Conservation (phyloP, 2,329 filamentous ascomycete genomes). For the Lasiodiplodia theobromae region DNA sequence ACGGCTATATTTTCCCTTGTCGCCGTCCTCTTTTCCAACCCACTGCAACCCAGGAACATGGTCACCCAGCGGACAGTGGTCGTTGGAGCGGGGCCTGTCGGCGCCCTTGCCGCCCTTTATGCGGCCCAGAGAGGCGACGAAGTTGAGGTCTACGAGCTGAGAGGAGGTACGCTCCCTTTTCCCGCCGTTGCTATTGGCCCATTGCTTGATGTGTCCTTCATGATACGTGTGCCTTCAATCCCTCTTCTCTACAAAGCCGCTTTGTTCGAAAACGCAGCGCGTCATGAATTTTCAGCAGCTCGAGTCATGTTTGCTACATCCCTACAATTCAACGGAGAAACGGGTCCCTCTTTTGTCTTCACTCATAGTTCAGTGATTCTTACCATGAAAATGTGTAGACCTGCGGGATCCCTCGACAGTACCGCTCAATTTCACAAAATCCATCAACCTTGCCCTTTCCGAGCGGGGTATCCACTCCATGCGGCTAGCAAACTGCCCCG, state of each 20-base stretch:
- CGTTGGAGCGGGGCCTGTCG: slow-evolving; percentile 92
- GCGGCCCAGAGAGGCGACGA: slow-evolving; percentile 86
- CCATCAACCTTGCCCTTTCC: slow-evolving; percentile 96
- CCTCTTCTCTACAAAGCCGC: background rate
- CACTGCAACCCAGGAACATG: slow-evolving; percentile 10
- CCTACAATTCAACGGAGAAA: background rate
- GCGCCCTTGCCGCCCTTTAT: slow-evolving; percentile 89
- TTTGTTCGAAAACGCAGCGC: background rate
- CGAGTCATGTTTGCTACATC: slow-evolving; percentile 25
- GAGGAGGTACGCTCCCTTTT: slow-evolving; percentile 71
- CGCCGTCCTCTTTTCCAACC: slow-evolving; percentile 1
- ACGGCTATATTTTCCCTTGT: slow-evolving; percentile 21
- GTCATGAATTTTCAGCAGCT: slow-evolving; percentile 21
- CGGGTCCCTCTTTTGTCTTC: background rate
- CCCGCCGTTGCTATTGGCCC: background rate
- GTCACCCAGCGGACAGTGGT: slow-evolving; percentile 74
- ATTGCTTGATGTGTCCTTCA: background rate
- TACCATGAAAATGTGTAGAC: slow-evolving; percentile 63
- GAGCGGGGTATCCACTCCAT: slow-evolving; percentile 93
- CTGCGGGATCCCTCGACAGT: slow-evolving; percentile 82
- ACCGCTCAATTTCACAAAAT: slow-evolving; percentile 94
- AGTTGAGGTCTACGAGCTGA: slow-evolving; percentile 93
- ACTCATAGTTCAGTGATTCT: background rate
- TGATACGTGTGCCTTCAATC: background rate
- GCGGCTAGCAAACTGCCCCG: slow-evolving; percentile 69